Evolutionary conservation across 2,329 filamentous ascomycete genomes (phyloP), one percentile per base, ranked within the genome.

Genomic region (Beauveria varroae): DNA sequence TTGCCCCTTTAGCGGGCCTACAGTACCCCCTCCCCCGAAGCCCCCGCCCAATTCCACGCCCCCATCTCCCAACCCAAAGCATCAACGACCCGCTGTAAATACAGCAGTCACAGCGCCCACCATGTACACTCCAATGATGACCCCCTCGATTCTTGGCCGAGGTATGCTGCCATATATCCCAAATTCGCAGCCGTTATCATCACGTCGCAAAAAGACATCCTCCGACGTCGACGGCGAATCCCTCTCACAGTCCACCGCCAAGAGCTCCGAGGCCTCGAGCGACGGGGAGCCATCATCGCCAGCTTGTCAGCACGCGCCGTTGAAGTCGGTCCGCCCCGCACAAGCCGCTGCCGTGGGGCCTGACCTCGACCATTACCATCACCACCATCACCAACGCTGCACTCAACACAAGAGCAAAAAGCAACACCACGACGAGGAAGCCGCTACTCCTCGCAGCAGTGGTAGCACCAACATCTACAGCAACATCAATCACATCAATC

Each of bases 91-190:
- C 34, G 34, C 34, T 37, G 34, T 37, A 37, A 37, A 37, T 28
- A 41, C 47, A 22, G 37, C 37, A 41, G n/a, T 37, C 34, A 37
- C 34, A 37, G 34, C 34, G 34, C 34, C 30, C 34, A 5, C 24
- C 24, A 60, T 60, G 57, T 60, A 60, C 40, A 34, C 49, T 14
- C 57, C 57, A 16, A 60, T 60, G 58, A 54, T 54, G 50, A 30
- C 41, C 16, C 37, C 41, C 12, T n/a, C 50, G 5, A 20, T 49
- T 50, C 7, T 28, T 24, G 26, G 43, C 28, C 24, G 58, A 47
- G 50, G 41, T 16, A 44, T 54, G 50, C 30, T 54, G 18, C 58
- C 58, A 5, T 60, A 60, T 24, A 16, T 60, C n/a, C 41, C 58
- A 3, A 46, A 34, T 9, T 30, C 58, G 2, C 50, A 24, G 28